phyloP scores from a whole-genome alignment of 2,329 filamentous ascomycete genomes.

The Penicillium sp. region DNA sequence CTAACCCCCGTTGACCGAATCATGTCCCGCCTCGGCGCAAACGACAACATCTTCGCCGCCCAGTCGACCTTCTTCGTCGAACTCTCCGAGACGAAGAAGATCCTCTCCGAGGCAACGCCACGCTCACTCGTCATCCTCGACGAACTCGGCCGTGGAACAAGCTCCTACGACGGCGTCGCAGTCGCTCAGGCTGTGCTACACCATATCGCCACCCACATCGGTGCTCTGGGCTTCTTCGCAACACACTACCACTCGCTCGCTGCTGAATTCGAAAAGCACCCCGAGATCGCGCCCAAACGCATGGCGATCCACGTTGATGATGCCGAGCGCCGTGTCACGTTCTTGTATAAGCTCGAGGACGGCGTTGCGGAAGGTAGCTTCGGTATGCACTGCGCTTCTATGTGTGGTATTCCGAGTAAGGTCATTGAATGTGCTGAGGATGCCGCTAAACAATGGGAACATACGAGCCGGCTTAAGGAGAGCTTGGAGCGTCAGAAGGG shows the following conservation, averaged over 20 bases:
- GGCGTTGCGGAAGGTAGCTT: constrained; percentile 96
- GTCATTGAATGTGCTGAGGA: constrained; percentile 84
- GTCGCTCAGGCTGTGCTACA: constrained; percentile 97
- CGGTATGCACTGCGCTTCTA: constrained; percentile 97
- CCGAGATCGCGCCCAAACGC: constrained; percentile 77
- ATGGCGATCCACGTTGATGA: constrained; percentile 97
- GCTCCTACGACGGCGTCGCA: constrained; percentile 91
- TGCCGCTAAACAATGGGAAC: constrained; percentile 89
- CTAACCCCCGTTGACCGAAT: constrained; percentile 93
- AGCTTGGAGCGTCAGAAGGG: constrained; percentile 76
- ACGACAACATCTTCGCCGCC: constrained; percentile 97
- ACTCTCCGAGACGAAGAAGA: constrained; percentile 96
- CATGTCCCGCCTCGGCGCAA: constrained; percentile 95
- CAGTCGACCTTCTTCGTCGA: constrained; percentile 99
- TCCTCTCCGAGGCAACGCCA: constrained; percentile 86
- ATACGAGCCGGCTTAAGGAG: constrained; percentile 85
- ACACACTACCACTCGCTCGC: constrained; percentile 96
- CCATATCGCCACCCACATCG: constrained; percentile 87
- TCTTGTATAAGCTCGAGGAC: constrained; percentile 88
- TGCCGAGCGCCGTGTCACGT: constrained; percentile 78
- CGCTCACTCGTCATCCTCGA: constrained; percentile 95
- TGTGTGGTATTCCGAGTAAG: constrained; percentile 85
- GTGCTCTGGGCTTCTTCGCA: constrained; percentile 92
- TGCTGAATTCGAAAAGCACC: constrained; percentile 82
- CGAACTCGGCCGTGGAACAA: constrained; percentile 90